These are phyloP conservation scores for Nannochloris sp. DNA, from an alignment of 139 green algal species.

Conservation along the genomic window DNA sequence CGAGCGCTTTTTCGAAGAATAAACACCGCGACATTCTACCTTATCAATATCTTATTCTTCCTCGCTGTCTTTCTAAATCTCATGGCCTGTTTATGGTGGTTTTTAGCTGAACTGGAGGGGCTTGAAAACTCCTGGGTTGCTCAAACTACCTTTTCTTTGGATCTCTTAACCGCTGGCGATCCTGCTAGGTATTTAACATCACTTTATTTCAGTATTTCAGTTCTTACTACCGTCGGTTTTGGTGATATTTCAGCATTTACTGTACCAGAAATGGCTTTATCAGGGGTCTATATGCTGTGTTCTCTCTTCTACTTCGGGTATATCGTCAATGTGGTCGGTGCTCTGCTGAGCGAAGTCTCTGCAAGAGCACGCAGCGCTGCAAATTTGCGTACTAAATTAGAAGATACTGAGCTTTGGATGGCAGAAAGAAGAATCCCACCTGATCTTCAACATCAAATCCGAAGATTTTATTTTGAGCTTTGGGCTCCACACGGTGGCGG, in stretches of 20 bases:
- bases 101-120: conserved; percentile 1
- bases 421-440: not conserved
- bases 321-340: conserved; percentile 1
- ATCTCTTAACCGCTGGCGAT: not conserved
- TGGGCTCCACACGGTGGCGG: conserved; percentile 3
- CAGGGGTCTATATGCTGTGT: not conserved
- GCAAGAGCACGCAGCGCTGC: not conserved
- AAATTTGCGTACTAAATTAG: conserved; percentile 4
- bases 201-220: conserved; percentile 6
- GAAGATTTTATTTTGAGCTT: conserved; percentile 1
- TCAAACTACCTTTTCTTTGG: not conserved
- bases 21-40: not conserved
- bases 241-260: conserved; percentile 9
- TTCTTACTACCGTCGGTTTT: conserved; percentile 13
- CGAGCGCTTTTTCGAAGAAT: not conserved
- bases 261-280: not conserved
- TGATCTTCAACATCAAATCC: not conserved
- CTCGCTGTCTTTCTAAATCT: conserved; percentile 2
- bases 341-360: not conserved
- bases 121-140: conserved; percentile 1
- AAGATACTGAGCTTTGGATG: conserved; percentile 6
- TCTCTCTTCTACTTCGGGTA: conserved; percentile 11
- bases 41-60: not conserved
- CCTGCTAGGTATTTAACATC: not conserved
- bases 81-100: conserved; percentile 5